Percentiles rank a stretch among this genome's conserved stretches.
These are phyloP conservation scores for Sphagnum tenellum DNA, from an alignment of 225 moss, liverwort and hornwort species.

Conservation along the genomic window DNA sequence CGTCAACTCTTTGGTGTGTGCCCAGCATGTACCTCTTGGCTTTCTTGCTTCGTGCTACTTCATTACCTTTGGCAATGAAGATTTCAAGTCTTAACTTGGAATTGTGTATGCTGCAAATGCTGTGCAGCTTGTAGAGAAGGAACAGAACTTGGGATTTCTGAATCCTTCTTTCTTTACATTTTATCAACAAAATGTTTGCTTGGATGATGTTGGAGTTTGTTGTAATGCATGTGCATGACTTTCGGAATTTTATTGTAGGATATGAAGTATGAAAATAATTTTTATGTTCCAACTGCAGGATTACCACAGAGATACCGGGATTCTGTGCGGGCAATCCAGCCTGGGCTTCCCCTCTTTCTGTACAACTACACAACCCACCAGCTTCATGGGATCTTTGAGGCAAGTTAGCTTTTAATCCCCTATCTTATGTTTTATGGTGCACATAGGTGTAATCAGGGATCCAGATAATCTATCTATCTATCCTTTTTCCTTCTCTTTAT, in stretches of 20 bases:
- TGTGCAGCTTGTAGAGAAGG: no score
- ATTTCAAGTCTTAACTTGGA: neutral
- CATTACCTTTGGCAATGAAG: neutral
- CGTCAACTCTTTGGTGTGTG: constrained; percentile 93
- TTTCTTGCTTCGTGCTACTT: no score
- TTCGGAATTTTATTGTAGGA: no score
- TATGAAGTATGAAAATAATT: neutral
- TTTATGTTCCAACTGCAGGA: constrained; percentile 34
- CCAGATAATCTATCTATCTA: no score
- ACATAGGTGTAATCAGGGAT: no score
- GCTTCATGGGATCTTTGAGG: constrained; percentile 99
- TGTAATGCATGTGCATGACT: no score
- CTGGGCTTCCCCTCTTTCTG: constrained; percentile 95
- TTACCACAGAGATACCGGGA: constrained; percentile 96
- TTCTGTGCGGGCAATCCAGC: constrained; percentile 97
- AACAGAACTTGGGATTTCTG: no score
- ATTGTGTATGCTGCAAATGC: neutral
- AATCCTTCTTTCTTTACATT: no score
- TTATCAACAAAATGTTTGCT: no score
- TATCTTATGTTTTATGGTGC: no score
- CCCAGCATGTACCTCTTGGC: neutral
- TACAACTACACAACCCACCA: constrained; percentile 99
- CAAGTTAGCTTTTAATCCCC: constrained; percentile 4
- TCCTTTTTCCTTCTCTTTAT: no score
- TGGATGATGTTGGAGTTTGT: no score